Evolutionary conservation across 768 basidiomycete species (phyloP).

Genomic region (Boletellus sp.): DNA sequence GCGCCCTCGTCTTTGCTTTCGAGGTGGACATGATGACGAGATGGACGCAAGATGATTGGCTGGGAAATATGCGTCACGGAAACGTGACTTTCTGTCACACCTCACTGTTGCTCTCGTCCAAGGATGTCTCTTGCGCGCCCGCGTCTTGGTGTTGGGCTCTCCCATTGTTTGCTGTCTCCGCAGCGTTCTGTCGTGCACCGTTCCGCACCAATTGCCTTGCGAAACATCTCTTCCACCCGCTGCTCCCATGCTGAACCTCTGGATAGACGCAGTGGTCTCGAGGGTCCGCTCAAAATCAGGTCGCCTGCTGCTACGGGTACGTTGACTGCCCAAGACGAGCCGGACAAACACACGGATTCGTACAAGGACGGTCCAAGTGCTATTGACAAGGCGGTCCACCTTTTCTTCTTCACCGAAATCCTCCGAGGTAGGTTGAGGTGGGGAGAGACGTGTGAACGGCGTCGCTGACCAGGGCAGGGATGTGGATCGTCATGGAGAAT

Average conservation of each 20-base stretch:
- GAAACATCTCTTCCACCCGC: conserved; percentile 32
- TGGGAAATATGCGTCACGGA: conserved; percentile 18
- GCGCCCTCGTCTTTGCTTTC: conserved; percentile 58
- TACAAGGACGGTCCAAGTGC: conserved; percentile 83
- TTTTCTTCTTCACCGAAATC: conserved; percentile 99
- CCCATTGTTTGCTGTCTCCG: conserved; percentile 38
- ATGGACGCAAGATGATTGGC: conserved; percentile 27
- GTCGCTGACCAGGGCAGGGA: conserved; percentile 52
- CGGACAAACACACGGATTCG: conserved; percentile 56
- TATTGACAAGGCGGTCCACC: conserved; percentile 90
- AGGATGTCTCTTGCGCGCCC: conserved; percentile 57
- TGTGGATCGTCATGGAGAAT: conserved; percentile 95
- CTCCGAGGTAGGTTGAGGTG: conserved; percentile 68
- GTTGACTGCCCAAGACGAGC: conserved; percentile 37
- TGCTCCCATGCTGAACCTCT: conserved; percentile 21
- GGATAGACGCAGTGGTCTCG: conserved; percentile 13
- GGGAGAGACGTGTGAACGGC: background rate
- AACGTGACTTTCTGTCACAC: conserved; percentile 29
- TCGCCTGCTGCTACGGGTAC: conserved; percentile 34
- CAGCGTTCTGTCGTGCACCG: conserved; percentile 28
- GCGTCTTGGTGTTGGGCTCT: conserved; percentile 49
- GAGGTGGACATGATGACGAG: conserved; percentile 36
- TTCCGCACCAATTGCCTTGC: conserved; percentile 42
- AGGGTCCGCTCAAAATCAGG: conserved; percentile 26
- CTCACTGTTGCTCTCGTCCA: conserved; percentile 11